phyloP scores from a whole-genome alignment of 208 protist genomes.

The Acanthamoeba castellanii region DNA sequence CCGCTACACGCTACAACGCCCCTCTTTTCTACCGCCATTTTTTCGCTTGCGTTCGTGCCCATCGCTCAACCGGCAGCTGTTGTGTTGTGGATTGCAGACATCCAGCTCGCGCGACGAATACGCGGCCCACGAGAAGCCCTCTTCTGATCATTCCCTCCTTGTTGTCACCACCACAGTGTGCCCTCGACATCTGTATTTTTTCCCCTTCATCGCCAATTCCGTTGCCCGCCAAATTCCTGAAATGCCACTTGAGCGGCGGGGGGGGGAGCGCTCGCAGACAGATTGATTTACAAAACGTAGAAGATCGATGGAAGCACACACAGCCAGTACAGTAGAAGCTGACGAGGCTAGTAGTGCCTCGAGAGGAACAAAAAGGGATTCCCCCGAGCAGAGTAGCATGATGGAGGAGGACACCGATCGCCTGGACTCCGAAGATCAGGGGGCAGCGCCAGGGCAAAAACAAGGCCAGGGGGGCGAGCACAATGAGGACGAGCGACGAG shows the following conservation, averaged over 20 bases:
- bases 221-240: too few relatives aligned
- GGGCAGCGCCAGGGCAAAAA: neutral
- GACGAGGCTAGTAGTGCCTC: neutral
- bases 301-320: too few relatives aligned
- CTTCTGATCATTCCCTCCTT: neutral
- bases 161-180: neutral
- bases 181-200: too few relatives aligned
- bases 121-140: conserved; percentile 91
- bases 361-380: neutral
- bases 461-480: too few relatives aligned
- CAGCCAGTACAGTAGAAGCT: too few relatives aligned
- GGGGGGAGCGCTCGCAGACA: too few relatives aligned
- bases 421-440: neutral
- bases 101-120: conserved; percentile 97
- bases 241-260: too few relatives aligned
- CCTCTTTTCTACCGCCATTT: neutral
- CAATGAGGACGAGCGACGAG: too few relatives aligned
- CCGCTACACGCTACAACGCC: neutral
- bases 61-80: too few relatives aligned
- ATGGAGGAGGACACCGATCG: neutral
- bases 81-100: conserved; percentile 91
- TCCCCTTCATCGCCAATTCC: too few relatives aligned
- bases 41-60: too few relatives aligned
- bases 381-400: neutral
- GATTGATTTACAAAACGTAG: too few relatives aligned